Conservation (phyloP, 2,329 filamentous ascomycete species). For the Blastomyces gilchristii region DNA sequence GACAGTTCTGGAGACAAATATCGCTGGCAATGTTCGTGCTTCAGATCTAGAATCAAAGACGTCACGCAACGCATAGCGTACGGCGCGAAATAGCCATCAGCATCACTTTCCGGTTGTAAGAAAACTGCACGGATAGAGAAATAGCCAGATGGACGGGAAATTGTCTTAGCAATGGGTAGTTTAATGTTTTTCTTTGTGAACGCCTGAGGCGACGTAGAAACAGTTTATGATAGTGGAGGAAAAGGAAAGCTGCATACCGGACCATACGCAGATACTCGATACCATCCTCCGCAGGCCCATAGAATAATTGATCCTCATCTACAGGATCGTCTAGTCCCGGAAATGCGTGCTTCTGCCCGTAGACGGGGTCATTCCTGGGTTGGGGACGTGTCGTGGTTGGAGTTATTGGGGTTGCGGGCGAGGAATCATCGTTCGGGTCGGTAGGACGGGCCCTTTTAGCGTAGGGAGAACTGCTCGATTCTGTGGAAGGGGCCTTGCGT, state of each 20-base stretch:
- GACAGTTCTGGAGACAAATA: constrained; percentile 14
- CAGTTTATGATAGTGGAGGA: constrained; percentile 20
- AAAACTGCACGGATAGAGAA: background rate
- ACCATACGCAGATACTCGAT: constrained; percentile 62
- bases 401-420: constrained; percentile 12
- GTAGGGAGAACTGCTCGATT: constrained; percentile 1
- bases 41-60: constrained; percentile 15
- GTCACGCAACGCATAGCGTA: background rate
- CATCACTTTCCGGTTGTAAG: background rate
- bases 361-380: constrained; percentile 50
- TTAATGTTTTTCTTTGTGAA: background rate
- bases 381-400: constrained; percentile 19
- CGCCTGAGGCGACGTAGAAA: constrained; percentile 15
- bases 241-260: constrained; percentile 41
- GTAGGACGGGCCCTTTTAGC: background rate
- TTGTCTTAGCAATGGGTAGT: background rate
- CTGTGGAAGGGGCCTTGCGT: constrained; percentile 5
- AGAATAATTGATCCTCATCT: constrained; percentile 50
- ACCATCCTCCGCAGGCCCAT: constrained; percentile 57
- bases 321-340: constrained; percentile 46
- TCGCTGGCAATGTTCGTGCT: constrained; percentile 15
- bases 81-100: constrained; percentile 8
- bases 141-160: background rate
- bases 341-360: constrained; percentile 63
- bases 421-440: constrained; percentile 1